Percentiles rank a stretch among this genome's conserved stretches.
Conservation (phyloP, 768 basidiomycete genomes). For the Boletus barrowsii region DNA sequence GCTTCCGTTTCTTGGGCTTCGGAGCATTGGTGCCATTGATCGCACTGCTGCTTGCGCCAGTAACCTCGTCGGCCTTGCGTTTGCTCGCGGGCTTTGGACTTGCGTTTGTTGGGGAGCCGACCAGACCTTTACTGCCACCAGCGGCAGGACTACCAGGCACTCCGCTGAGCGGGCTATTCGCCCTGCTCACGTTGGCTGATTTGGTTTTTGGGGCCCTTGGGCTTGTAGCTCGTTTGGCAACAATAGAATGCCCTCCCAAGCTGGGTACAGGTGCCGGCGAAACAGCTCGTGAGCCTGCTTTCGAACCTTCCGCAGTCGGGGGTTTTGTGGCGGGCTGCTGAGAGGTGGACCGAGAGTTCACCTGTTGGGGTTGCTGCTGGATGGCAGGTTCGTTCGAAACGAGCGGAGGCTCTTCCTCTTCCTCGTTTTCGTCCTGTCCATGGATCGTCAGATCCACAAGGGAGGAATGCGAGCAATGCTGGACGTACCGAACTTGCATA, state of each 20-base stretch:
- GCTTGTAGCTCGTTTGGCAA: conserved; percentile 83
- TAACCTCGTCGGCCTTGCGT: conserved; percentile 53
- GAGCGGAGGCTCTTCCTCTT: conserved; percentile 58
- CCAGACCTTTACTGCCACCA: conserved; percentile 17
- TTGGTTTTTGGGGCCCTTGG: conserved; percentile 68
- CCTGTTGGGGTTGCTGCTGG: conserved; percentile 41
- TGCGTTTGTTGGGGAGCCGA: conserved; percentile 34
- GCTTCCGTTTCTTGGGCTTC: conserved; percentile 57
- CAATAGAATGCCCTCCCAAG: conserved; percentile 71
- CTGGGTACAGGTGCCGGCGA: conserved; percentile 50
- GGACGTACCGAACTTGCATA: conserved; percentile 71
- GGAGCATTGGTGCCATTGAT: conserved; percentile 28
- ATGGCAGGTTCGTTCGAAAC: conserved; percentile 44
- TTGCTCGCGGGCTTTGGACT: conserved; percentile 46
- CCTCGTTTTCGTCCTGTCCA: conserved; percentile 64
- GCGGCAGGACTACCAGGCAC: conserved; percentile 39
- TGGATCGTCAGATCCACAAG: background rate
- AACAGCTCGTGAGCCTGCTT: conserved; percentile 50
- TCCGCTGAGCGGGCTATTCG: conserved; percentile 52
- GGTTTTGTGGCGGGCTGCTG: conserved; percentile 34
- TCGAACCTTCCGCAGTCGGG: conserved; percentile 23
- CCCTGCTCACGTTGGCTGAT: conserved; percentile 45
- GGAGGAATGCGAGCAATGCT: background rate
- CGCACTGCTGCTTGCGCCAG: conserved; percentile 6
- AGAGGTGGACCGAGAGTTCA: conserved; percentile 45